phyloP scores from a whole-genome alignment of 2,329 filamentous ascomycete species.

The Pseudocercospora pini-densiflorae region DNA sequence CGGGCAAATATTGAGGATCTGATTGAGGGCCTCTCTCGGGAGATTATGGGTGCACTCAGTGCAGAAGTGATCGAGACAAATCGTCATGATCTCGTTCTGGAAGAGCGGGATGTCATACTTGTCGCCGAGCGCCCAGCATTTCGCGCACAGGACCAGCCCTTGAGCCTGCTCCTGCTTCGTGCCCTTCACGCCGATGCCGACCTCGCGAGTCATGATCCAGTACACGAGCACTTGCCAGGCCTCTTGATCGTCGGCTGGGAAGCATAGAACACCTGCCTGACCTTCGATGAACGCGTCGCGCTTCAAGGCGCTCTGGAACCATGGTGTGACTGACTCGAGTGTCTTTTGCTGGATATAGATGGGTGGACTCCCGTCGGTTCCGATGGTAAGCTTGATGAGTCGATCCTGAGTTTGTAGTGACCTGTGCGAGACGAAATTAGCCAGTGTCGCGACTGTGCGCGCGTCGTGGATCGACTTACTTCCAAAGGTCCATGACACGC shows the following conservation, averaged over 20 bases:
- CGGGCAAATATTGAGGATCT: too few relatives aligned
- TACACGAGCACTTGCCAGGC: slow-evolving; percentile 17
- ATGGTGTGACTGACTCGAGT: slow-evolving; percentile 7
- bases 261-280: neutral
- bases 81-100: too few relatives aligned
- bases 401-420: neutral
- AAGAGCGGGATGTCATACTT: too few relatives aligned
- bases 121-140: too few relatives aligned
- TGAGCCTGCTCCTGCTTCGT: too few relatives aligned
- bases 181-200: too few relatives aligned
- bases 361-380: neutral
- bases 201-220: slow-evolving; percentile 13
- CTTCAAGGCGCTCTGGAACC: slow-evolving; percentile 3
- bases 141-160: neutral
- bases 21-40: neutral
- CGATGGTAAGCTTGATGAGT: slow-evolving; percentile 13
- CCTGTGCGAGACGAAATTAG: too few relatives aligned
- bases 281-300: slow-evolving; percentile 5
- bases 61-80: too few relatives aligned
- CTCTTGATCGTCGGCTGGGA: slow-evolving; percentile 15
- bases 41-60: neutral
- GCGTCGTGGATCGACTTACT: too few relatives aligned
- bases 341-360: slow-evolving; percentile 5
- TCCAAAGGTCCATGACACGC: too few relatives aligned
- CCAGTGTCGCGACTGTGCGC: too few relatives aligned